Evolutionary conservation across 192 early-diverging fungal species (phyloP).

Genomic region (Linnemannia exigua): DNA sequence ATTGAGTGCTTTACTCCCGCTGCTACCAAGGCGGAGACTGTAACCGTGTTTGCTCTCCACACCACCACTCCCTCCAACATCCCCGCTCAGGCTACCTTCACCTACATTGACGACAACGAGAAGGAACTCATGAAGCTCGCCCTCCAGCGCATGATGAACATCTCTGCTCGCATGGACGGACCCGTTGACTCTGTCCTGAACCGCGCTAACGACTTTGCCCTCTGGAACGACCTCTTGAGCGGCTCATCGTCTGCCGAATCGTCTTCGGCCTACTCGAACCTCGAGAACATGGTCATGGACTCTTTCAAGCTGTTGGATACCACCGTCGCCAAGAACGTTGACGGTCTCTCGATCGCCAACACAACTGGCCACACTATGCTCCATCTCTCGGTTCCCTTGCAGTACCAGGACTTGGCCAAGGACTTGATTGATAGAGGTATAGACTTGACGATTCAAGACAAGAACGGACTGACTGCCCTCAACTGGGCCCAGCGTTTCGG

Average conservation of each 20-base stretch:
- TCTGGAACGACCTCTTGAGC: conserved; percentile 46
- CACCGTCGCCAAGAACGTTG: conserved; percentile 9
- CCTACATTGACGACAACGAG: conserved; percentile 54
- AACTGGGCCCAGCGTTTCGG: conserved; percentile 30
- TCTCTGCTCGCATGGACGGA: conserved; percentile 39
- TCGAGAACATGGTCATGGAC: conserved; percentile 52
- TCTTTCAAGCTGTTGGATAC: conserved; percentile 47
- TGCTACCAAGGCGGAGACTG: conserved; percentile 35
- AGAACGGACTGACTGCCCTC: conserved; percentile 69
- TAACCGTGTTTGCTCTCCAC: conserved; percentile 27
- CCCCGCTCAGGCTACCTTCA: conserved; percentile 30
- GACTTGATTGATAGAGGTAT: conserved; percentile 64
- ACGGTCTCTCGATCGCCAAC: conserved; percentile 39
- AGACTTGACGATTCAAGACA: conserved; percentile 62
- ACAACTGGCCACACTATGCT: conserved; percentile 70
- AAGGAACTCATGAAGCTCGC: conserved; percentile 53
- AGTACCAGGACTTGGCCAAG: conserved; percentile 61
- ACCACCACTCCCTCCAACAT: neutral
- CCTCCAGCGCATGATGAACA: conserved; percentile 49
- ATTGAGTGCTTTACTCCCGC: conserved; percentile 50
- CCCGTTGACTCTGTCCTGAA: conserved; percentile 37
- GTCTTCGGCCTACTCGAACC: neutral
- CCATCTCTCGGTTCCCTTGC: conserved; percentile 73
- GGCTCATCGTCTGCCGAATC: neutral
- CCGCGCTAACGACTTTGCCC: conserved; percentile 42